A percentile compares a stretch with the other conserved stretches of the same genome.
Conservation (phyloP, 768 basidiomycete species). For the Agaricus blazei region DNA sequence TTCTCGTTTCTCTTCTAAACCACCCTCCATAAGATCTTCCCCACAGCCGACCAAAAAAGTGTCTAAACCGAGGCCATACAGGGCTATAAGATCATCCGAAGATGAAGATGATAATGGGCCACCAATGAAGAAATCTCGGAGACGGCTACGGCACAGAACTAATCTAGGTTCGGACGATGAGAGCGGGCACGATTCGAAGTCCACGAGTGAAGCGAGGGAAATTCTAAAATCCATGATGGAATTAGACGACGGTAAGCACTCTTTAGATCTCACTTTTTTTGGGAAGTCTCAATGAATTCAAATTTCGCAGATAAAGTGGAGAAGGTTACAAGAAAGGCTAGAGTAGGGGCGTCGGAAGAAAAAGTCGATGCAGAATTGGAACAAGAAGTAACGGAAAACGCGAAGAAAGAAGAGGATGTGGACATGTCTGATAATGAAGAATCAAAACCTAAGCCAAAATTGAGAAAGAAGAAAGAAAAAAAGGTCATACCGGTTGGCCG, state of each 20-base stretch:
- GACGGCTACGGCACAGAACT: slow-evolving; percentile 27
- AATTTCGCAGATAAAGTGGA: slow-evolving; percentile 26
- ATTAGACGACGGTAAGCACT: slow-evolving; percentile 58
- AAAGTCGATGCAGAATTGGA: slow-evolving; percentile 18
- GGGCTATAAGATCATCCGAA: slow-evolving; percentile 52
- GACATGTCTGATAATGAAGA: slow-evolving; percentile 31
- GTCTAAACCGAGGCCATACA: slow-evolving; percentile 34
- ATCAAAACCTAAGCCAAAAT: slow-evolving; percentile 30
- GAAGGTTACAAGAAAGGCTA: slow-evolving; percentile 19
- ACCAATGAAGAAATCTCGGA: slow-evolving; percentile 21
- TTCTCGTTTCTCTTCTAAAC: slow-evolving; percentile 12
- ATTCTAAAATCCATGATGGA: slow-evolving; percentile 67
- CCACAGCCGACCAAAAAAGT: slow-evolving; percentile 11
- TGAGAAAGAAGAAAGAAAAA: slow-evolving; percentile 52
- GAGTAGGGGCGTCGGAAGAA: slow-evolving; percentile 14
- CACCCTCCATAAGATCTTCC: slow-evolving; percentile 4
- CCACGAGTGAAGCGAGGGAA: slow-evolving; percentile 28
- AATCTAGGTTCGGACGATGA: slow-evolving; percentile 23
- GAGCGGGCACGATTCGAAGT: slow-evolving; percentile 27
- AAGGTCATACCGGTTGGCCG: slow-evolving; percentile 66
- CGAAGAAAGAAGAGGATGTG: slow-evolving; percentile 27
- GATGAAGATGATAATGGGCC: slow-evolving; percentile 49
- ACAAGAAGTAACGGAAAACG: slow-evolving; percentile 12
- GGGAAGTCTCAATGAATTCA: background rate
- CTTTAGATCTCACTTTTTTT: background rate